Base-by-base conservation (phyloP, 1,139 yeast genomes). In the Geotrichum reessii region DNA sequence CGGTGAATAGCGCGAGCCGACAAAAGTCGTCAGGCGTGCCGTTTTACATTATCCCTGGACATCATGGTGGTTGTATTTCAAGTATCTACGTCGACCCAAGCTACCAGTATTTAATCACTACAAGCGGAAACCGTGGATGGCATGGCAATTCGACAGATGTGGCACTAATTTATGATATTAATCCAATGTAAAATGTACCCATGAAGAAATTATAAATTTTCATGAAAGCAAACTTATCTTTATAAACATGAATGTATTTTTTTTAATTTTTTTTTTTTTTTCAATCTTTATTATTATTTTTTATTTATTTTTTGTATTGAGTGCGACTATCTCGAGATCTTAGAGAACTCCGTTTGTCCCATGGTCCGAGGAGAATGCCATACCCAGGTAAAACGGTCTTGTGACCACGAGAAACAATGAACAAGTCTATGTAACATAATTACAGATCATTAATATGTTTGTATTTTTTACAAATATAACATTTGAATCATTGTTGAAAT, bases 41-140 rank as follows among this genome's bases (percentile, higher is more conserved):
- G 21, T 82, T 83, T 66, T 68, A 77, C 61, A 81, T 83, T 58
- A 75, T 82, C 4, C 86, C 87, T 0, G 86, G 87, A 1, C 86
- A 82, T 66, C 87, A 83, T 67, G 87, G 86, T 53, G 84, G 84
- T 19, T 78, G 85, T 73, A 71, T 86, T 73, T 74, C 96, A 77
- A 81, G 83, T 55, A 75, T 71, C 37, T 58, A 81, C 63, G 86
- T 92, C 40, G 98, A 92, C 69, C 93, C 91, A 48, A 87, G 93
- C 1, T 91, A 95, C 52, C 76, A 93, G 64, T 93, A 88, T 71
- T 79, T 93, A 84, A 82, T 92, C 14, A 86, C 96, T 68, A 86
- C 98, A 0, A 87, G 96, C 72, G 99, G 99, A 7, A 89, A 87
- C 65, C 81, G 98, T 68, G 99, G 99, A 3, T 92, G 97, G 97